Evolutionary conservation across 208 protist genomes (phyloP).

Genomic region (Trypanosomatidae sp.): DNA sequence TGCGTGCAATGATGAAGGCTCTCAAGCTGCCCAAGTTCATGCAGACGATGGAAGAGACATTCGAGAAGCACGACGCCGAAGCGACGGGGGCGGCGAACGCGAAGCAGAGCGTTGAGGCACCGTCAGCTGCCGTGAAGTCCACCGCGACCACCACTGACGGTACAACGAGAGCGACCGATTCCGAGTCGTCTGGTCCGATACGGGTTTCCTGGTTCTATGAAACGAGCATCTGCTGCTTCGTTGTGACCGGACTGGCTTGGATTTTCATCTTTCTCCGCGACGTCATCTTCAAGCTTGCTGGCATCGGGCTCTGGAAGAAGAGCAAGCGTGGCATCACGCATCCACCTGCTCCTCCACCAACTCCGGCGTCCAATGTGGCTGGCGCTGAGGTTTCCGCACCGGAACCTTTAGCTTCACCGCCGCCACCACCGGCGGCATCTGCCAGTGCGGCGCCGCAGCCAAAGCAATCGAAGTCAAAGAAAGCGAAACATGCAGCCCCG

Average conservation of each 20-base stretch:
- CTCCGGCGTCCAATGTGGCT: too few relatives aligned
- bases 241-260: slow-evolving; percentile 11
- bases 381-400: neutral
- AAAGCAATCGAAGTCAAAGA: too few relatives aligned
- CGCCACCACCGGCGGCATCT: too few relatives aligned
- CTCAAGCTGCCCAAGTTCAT: slow-evolving; percentile 24
- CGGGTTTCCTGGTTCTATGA: too few relatives aligned
- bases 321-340: too few relatives aligned
- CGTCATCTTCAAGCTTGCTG: slow-evolving; percentile 13
- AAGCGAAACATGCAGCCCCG: too few relatives aligned
- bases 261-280: slow-evolving; percentile 20
- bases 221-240: slow-evolving; percentile 7
- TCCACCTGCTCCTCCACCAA: too few relatives aligned
- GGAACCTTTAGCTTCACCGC: too few relatives aligned
- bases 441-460: too few relatives aligned
- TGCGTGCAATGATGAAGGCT: slow-evolving; percentile 9
- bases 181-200: slow-evolving; percentile 1
- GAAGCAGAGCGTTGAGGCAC: neutral
- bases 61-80: slow-evolving; percentile 3
- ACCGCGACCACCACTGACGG: neutral
- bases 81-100: too few relatives aligned
- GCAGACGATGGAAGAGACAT: slow-evolving; percentile 20
- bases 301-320: slow-evolving; percentile 5
- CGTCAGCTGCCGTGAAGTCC: too few relatives aligned
- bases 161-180: neutral